phyloP scores from a whole-genome alignment of 2,329 filamentous ascomycete species.

The Pochonia chlamydosporia region DNA sequence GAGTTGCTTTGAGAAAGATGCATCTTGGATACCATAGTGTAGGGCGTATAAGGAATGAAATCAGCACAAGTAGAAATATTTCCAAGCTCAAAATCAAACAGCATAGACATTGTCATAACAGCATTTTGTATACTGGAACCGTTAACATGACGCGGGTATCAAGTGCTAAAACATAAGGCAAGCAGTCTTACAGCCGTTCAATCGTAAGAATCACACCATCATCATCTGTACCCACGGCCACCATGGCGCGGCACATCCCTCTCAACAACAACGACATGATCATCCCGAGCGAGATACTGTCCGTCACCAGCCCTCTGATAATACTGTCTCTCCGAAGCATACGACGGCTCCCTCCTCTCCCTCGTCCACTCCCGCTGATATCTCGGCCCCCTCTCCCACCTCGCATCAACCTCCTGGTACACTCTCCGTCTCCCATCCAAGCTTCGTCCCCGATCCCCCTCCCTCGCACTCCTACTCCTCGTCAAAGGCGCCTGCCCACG shows the following conservation, averaged over 20 bases:
- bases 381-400: conserved; percentile 13
- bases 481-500: neutral
- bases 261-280: neutral
- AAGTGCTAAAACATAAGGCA: neutral
- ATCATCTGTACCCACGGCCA: neutral
- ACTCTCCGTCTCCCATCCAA: conserved; percentile 10
- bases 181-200: neutral
- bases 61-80: too few relatives aligned
- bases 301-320: neutral
- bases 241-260: neutral
- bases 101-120: too few relatives aligned
- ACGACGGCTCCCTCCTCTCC: neutral
- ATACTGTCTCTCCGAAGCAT: neutral
- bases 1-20: neutral
- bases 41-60: neutral
- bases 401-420: conserved; percentile 14
- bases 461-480: neutral
- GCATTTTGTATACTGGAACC: neutral
- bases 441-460: conserved; percentile 7
- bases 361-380: neutral
- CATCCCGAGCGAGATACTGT: neutral
- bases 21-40: neutral
- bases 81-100: too few relatives aligned
- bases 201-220: neutral
- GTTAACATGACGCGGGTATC: neutral